Evolutionary conservation across 2,329 filamentous ascomycete species (phyloP).

Genomic region (Stromatinia cepivora): DNA sequence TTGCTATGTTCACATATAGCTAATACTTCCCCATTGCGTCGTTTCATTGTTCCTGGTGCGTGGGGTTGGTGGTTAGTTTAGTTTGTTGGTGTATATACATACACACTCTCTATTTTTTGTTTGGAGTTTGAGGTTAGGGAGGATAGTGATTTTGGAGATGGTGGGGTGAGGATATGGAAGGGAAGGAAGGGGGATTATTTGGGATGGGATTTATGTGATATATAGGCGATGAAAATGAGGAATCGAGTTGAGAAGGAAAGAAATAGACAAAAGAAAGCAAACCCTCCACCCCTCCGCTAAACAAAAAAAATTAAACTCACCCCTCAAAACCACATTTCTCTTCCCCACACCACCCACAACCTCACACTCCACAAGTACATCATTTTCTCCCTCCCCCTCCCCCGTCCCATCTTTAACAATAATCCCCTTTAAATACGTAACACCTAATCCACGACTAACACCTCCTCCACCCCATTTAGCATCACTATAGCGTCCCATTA

Average conservation of each 20-base stretch:
- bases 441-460: not conserved
- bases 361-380: constrained; percentile 1
- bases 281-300: not conserved
- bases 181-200: not conserved
- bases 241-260: not conserved
- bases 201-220: not conserved
- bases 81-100: too few species aligned
- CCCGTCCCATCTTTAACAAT: not conserved
- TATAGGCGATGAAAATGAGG: not conserved
- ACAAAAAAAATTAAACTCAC: not conserved
- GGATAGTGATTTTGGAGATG: not conserved
- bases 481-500: not conserved
- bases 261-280: not conserved
- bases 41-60: constrained; percentile 1
- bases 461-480: not conserved
- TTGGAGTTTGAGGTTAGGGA: not conserved
- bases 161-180: not conserved
- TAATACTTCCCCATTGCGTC: not conserved
- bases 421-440: constrained; percentile 1
- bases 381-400: not conserved
- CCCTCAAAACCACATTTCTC: constrained; percentile 16
- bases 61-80: not conserved
- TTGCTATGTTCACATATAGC: constrained; percentile 11
- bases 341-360: not conserved
- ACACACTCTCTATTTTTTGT: not conserved